Evolutionary conservation across 2,329 filamentous ascomycete species (phyloP), one percentile per base, ranked within the genome.

Genomic region (Fusarium subtropicale): DNA sequence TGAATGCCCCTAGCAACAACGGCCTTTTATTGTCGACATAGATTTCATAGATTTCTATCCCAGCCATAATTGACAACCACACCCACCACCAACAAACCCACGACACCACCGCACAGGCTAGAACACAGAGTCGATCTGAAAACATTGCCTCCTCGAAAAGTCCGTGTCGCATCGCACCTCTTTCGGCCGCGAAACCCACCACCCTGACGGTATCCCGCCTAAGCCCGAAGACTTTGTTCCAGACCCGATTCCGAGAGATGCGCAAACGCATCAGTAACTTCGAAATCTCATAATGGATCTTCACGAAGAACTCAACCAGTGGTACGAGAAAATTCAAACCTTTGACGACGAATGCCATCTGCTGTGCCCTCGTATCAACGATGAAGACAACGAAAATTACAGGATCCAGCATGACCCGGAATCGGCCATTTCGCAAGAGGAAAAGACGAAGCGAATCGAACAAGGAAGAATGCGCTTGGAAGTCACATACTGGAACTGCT

Each of bases 321-420:
- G 81, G 76, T 84, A 80, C 64, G 79, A 82, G 64, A 79, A 82
- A 60, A 76, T 85, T 3, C 79, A 81, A 46, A 75, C 78, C 30
- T 78, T 86, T n/a, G 80, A 82, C 5, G 42, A 77, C n/a, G 79
- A 85, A 16, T 80, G 83, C 26, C 91, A 94, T 74, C 82, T 92
- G 54, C 86, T 93, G 63, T 94, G 91, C 66, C 90, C 91, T 2
- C 88, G 87, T 64, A 78, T 87, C 58, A 80, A 83, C 71, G 86
- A 89, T 47, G 86, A 91, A 2, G 91, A 93, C 66, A 78, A 79
- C 22, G 86, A 88, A 67, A 85, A 90, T 72, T 93, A 93, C 78
- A 77, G 77, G 52, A 62, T 51, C 3, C 55, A 76, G 18, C 84
- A 90, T 24, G 84, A 89, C 64, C 81, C 80, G 5, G 79, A 81